Base-by-base conservation (phyloP, 2,329 filamentous ascomycete genomes). In the Fragosphaeria purpurea region DNA sequence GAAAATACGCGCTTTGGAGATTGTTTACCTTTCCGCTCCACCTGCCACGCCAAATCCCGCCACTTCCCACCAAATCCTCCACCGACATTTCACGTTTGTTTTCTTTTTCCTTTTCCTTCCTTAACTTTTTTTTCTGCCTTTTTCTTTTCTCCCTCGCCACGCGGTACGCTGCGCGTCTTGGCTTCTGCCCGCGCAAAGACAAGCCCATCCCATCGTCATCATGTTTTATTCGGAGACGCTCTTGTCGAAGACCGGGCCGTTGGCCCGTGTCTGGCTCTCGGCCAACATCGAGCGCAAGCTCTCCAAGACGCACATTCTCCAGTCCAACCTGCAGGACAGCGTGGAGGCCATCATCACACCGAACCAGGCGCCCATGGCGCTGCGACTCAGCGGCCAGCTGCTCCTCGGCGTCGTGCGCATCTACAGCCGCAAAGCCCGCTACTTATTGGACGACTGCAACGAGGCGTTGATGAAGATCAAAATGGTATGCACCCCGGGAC, bases 261-360 rank as follows among this genome's bases (percentile, higher is more conserved):
- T 98, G 75, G 93, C 93, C 70, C 88, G 89, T 65, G 90, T 97
- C 72, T 98, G 93, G 93, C 80, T 97, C 55, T 95, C 93, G 35
- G 89, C 93, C 73, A 98, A 97, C 70, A 77, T 97, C 57, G 93
- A 97, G 79, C 89, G 91, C 75, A 98, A 97, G 73, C 82, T 98
- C 54, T 95, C 90, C 60, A 98, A 98, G 72, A 89, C 88, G 56
- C 89, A 96, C 63, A 93, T 97, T 59, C 68, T 98, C 57, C 88
- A 95, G 65, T 91, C 90, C 53, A 94, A 95, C 70, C 86, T 98
- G 60, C 86, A 91, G 61, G 88, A 89, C 71, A 95, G 90, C 68
- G 90, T 98, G 57, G 86, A 88, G 67, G 88, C 89, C 59, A 98
- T 98, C 67, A 93, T 97, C 58, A 88, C 87, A 53, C 88, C 88